Evolutionary conservation across 1,284 basidiomycete species (phyloP).

Genomic region (Porogramme epimiltina): DNA sequence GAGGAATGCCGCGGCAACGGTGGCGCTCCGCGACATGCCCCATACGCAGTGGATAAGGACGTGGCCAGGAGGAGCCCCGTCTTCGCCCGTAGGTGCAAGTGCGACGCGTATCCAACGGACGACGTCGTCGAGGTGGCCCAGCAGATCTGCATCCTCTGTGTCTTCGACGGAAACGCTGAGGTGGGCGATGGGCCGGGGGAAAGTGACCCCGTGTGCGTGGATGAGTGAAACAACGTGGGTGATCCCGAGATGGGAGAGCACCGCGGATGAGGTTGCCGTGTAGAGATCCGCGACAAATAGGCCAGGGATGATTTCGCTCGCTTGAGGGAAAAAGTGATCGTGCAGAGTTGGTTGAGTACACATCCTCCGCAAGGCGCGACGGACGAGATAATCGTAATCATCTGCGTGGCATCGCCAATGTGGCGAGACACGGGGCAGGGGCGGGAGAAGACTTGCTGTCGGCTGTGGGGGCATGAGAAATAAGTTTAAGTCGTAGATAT

Average conservation of each 20-base stretch:
- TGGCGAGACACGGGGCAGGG: too few relatives aligned
- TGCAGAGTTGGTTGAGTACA: conserved; percentile 24
- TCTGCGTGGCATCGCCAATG: background rate
- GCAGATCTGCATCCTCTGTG: conserved; percentile 17
- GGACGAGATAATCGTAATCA: conserved; percentile 24
- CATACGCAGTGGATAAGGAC: conserved; percentile 50
- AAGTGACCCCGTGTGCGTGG: conserved; percentile 12
- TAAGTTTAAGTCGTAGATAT: too few relatives aligned
- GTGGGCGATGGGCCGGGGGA: conserved; percentile 18
- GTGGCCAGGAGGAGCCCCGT: conserved; percentile 3
- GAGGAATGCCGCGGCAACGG: conserved; percentile 48
- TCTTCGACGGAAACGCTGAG: conserved; percentile 32
- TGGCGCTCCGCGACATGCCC: conserved; percentile 50
- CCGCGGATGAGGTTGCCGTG: conserved; percentile 28
- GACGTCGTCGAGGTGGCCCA: conserved; percentile 24
- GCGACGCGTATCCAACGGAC: conserved; percentile 26
- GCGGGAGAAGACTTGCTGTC: too few relatives aligned
- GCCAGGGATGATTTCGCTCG: conserved; percentile 31
- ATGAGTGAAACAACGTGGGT: conserved; percentile 33
- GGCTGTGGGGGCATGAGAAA: too few relatives aligned
- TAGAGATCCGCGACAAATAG: conserved; percentile 32
- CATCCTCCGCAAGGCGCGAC: conserved; percentile 19
- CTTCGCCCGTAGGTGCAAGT: conserved; percentile 5
- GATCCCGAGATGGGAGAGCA: conserved; percentile 26
- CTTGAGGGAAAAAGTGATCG: conserved; percentile 29